Conservation (phyloP, 75 land plant species). For the Pinus albicaulis region DNA sequence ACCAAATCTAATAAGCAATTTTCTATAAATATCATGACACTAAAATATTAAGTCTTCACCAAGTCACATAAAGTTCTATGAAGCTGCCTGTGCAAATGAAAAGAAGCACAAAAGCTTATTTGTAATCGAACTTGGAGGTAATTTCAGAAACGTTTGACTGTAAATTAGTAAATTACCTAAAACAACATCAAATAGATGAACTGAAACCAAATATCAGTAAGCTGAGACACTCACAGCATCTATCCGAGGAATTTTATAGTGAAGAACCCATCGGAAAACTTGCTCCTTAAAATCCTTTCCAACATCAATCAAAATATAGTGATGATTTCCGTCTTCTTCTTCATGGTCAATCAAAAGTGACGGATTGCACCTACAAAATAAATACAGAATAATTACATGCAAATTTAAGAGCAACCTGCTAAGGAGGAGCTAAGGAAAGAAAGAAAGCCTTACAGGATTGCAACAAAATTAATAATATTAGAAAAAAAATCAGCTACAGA, state of each 20-base stretch:
- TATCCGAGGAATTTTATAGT: constrained; percentile 67
- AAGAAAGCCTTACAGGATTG: constrained; percentile 8
- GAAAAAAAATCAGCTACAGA: background rate
- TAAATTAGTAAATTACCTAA: background rate
- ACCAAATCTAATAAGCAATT: background rate
- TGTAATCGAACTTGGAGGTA: too few species aligned
- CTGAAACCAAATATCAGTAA: background rate
- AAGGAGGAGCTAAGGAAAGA: background rate
- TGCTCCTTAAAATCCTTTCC: constrained; percentile 97
- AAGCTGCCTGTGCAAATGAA: background rate
- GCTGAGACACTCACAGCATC: constrained; percentile 67
- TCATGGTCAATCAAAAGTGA: constrained; percentile 78
- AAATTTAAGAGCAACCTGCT: background rate
- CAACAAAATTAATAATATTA: constrained; percentile 1
- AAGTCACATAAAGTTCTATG: background rate
- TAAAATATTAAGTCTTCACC: background rate
- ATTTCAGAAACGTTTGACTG: background rate
- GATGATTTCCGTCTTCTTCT: constrained; percentile 43
- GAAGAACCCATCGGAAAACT: constrained; percentile 88
- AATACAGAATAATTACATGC: background rate
- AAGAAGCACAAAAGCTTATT: background rate
- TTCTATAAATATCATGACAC: background rate
- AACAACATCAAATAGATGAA: background rate
- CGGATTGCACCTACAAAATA: constrained; percentile 80
- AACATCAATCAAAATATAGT: constrained; percentile 86